Base-by-base conservation (phyloP, 768 basidiomycete genomes). In the Macrolepiota albuminosa region DNA sequence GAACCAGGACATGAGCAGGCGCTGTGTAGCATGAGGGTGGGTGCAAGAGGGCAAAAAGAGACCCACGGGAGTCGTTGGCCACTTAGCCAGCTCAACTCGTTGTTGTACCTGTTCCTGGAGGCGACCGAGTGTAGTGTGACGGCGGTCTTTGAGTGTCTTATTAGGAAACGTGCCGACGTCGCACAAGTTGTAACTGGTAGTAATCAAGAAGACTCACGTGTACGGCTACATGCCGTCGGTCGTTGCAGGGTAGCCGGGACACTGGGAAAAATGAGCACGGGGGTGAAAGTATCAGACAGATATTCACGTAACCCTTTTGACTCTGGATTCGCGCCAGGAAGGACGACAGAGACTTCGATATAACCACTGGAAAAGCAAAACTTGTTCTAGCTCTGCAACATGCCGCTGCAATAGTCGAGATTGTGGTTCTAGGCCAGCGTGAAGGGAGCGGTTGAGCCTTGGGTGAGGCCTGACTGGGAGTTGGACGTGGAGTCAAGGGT, bases 111-210 rank as follows among this genome's bases (percentile, higher is more conserved):
- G 8, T 60, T 50, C n/a, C 75, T 68, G 3, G 81, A 81, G 2
- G 73, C 75, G 47, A 75, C 72, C 0, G 83, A 83, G 58, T 80
- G 73, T 1, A 87, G 67, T 0, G 91, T 87, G 0, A 88, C 84
- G 1, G 78, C 65, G 0, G 92, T 87, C 78, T 1, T 68, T 61
- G 29, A 67, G 56, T 2, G 88, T 86, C 68, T 93, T 91, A 66
- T 93, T 93, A 3, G 81, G 78, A 47, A 91, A 77, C 2, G 90
- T 92, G 2, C 91, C 91, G 3, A 90, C 77, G 61, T 94, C 91
- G 68, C 91, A 93, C 0, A 80, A 74, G 62, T 81, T 74, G 60
- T 87, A 87, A 0, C 84, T 86, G 62, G 9, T 47, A 3, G 29
- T 16, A n/a, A 34, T 0, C 7, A 21, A 24, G 29, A 34, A 18